Base-by-base conservation (phyloP, 2,329 filamentous ascomycete species). In the Talaromyces amestolkiae region DNA sequence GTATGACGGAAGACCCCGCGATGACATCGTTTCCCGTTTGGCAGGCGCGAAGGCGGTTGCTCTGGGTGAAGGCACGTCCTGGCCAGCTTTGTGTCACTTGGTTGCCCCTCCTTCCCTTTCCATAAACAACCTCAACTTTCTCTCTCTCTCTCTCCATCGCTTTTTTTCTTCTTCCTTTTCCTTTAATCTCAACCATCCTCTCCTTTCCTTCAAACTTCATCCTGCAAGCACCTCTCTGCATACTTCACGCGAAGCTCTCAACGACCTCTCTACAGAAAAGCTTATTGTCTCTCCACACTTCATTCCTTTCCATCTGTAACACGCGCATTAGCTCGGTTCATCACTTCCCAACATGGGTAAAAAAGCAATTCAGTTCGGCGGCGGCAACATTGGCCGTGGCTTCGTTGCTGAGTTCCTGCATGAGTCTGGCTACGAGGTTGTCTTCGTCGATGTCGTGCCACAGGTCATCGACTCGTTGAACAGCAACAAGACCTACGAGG, bases 401-500 rank as follows among this genome's bases (percentile, higher is more conserved):
- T 95, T 95, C 72, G 91, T 95, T 64, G 92, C 90, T 73, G 92
- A 92, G 81, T 95, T 97, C 82, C 87, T 98, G 47, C 92, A 97
- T 84, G 90, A 96, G 79, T 95, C 93, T 13, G 93, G 92, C 76
- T 99, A 93, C 78, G 92, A 97, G 76, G 94, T 99, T 74, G 85
- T 98, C 82, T 98, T 99, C 75, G 90, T 96, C 72, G 95, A 99
- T 84, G 93, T 99, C 70, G 89, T 93, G 81, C 92, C 94, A 77
- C 81, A 81, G 68, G 83, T 97, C 68, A 95, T 98, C 77, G 84
- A 94, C 72, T 81, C 85, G 62, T 86, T 99, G 71, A 92, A 98
- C 77, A 81, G 84, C 22, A 85, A 87, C 58, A 84, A 88, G 64
- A 90, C 87, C 15, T 99, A 98, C 86, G 89, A 90, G 69, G 94